Percentiles rank a stretch among this genome's conserved stretches.
These are phyloP conservation scores for Yarrowia divulgata DNA, from an alignment of 805 yeast species.

Conservation along the genomic window DNA sequence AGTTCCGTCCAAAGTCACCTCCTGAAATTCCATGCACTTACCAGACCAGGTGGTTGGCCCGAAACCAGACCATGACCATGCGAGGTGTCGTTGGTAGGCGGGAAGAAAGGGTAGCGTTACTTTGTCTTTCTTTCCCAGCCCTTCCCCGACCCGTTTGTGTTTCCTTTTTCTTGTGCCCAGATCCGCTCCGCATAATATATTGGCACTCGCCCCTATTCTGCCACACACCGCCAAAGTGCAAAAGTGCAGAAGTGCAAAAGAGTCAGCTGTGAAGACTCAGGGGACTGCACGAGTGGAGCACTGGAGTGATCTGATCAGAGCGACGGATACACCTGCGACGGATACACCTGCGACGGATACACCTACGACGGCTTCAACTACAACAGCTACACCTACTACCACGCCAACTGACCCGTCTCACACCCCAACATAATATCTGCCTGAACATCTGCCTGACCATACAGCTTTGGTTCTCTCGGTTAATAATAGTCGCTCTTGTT, in stretches of 20 bases:
- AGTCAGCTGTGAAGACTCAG: not conserved
- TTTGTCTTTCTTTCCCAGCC: not conserved
- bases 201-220: constrained; percentile 8
- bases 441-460: too few species aligned
- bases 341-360: too few species aligned
- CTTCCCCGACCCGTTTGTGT: not conserved
- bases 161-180: not conserved
- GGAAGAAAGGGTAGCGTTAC: not conserved
- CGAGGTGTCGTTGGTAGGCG: too few species aligned
- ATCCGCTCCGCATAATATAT: constrained; percentile 19
- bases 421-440: too few species aligned
- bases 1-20: constrained; percentile 21
- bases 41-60: constrained; percentile 28
- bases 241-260: not conserved
- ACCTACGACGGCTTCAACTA: too few species aligned
- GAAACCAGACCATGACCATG: constrained; percentile 4
- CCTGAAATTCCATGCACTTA: constrained; percentile 36
- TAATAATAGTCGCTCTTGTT: too few species aligned
- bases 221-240: not conserved
- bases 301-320: too few species aligned
- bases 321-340: too few species aligned
- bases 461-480: too few species aligned
- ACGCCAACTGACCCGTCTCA: too few species aligned
- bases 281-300: constrained; percentile 17
- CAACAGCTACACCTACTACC: too few species aligned